Percentiles rank a stretch among this genome's conserved stretches.
These are phyloP conservation scores for Floccularia luteovirens DNA, from an alignment of 768 basidiomycete species.

Conservation along the genomic window DNA sequence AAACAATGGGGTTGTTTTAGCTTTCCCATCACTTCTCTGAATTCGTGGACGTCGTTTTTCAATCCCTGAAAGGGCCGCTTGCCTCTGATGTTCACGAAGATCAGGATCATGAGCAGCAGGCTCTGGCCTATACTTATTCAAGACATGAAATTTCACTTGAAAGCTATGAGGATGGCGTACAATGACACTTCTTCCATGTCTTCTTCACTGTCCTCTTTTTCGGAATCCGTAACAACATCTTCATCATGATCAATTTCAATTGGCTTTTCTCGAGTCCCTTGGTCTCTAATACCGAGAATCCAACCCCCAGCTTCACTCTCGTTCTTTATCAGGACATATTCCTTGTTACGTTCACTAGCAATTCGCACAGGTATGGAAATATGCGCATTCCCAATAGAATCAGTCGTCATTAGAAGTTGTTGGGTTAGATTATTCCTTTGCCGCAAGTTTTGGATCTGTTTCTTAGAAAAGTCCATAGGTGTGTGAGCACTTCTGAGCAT, in stretches of 20 bases:
- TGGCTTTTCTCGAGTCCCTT: constrained; percentile 73
- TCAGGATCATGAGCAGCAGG: constrained; percentile 44
- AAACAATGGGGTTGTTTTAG: constrained; percentile 41
- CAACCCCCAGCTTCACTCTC: constrained; percentile 84
- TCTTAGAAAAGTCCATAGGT: constrained; percentile 91
- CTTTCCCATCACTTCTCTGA: constrained; percentile 20
- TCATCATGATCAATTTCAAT: constrained; percentile 77
- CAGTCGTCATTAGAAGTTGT: constrained; percentile 85
- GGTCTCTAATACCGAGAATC: constrained; percentile 86
- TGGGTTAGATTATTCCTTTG: constrained; percentile 91
- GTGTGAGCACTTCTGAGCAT: constrained; percentile 80
- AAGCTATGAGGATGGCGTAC: constrained; percentile 40
- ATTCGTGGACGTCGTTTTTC: constrained; percentile 12
- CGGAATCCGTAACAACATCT: constrained; percentile 31
- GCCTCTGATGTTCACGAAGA: constrained; percentile 51
- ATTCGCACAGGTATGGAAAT: constrained; percentile 89
- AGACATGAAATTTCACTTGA: too few relatives aligned
- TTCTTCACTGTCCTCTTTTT: constrained; percentile 53
- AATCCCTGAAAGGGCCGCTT: constrained; percentile 56
- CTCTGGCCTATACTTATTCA: constrained; percentile 20
- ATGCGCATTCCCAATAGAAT: constrained; percentile 85
- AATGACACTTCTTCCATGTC: constrained; percentile 82
- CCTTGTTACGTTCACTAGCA: constrained; percentile 89
- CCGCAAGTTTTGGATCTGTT: constrained; percentile 87
- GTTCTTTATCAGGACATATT: constrained; percentile 94